Conservation (phyloP, 2,329 filamentous ascomycete species). For the Colletotrichum acutatum region DNA sequence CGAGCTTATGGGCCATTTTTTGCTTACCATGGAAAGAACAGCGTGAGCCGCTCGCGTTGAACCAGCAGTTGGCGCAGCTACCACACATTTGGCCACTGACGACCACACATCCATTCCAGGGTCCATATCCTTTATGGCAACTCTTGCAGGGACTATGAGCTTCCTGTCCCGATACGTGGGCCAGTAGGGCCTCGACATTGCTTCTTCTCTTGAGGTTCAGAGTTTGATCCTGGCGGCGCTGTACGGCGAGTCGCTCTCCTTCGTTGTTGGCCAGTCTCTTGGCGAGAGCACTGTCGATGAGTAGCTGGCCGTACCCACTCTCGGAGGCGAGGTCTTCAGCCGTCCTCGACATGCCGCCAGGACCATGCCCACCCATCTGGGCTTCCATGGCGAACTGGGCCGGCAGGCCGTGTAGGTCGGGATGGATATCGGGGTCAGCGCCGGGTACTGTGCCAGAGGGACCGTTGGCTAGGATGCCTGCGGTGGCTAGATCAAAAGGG, state of each 20-base stretch:
- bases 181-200: constrained; percentile 69
- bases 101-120: constrained; percentile 69
- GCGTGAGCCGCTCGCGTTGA: constrained; percentile 68
- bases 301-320: constrained; percentile 58
- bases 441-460: constrained; percentile 35
- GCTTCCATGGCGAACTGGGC: constrained; percentile 38
- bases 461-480: constrained; percentile 46
- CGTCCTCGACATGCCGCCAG: constrained; percentile 41
- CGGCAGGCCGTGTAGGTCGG: constrained; percentile 41
- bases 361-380: constrained; percentile 34
- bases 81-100: constrained; percentile 70
- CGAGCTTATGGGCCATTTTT: background rate
- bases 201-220: constrained; percentile 68
- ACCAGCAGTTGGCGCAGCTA: constrained; percentile 73
- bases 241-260: constrained; percentile 60
- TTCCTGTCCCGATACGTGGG: constrained; percentile 64
- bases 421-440: constrained; percentile 39
- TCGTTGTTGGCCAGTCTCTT: constrained; percentile 62
- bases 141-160: constrained; percentile 66
- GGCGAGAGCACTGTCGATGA: constrained; percentile 65
- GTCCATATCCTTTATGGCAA: constrained; percentile 69
- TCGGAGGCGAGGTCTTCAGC: constrained; percentile 60
- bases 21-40: constrained; percentile 69
- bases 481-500: constrained; percentile 44
- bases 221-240: constrained; percentile 63